Percentiles rank a stretch among this genome's conserved stretches.
These are phyloP conservation scores for Solanum piurae DNA, from an alignment of 257 asterid genomes.

Conservation along the genomic window DNA sequence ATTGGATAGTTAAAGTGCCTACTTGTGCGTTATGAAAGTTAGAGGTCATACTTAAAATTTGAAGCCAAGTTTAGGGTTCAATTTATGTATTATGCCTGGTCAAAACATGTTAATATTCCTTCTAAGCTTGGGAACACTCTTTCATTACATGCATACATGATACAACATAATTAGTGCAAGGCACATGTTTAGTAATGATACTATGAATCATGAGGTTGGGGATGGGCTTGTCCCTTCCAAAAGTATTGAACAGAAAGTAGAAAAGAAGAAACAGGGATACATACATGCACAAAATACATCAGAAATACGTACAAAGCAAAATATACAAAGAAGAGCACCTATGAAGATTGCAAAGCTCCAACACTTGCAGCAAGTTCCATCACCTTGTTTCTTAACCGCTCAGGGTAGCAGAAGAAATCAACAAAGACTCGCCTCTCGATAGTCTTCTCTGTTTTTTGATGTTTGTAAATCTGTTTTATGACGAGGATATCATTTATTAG, in stretches of 20 bases:
- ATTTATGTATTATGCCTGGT: too few species aligned
- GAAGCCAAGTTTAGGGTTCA: too few species aligned
- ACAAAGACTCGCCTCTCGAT: constrained; percentile 84
- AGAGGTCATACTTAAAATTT: too few species aligned
- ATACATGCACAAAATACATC: neutral
- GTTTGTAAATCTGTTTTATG: constrained; percentile 69
- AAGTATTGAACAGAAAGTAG: neutral
- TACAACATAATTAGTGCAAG: neutral
- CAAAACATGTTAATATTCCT: neutral
- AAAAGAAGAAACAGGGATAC: neutral
- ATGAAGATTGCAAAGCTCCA: constrained; percentile 75
- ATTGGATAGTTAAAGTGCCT: too few species aligned
- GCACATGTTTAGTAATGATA: neutral
- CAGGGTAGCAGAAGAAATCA: constrained; percentile 95
- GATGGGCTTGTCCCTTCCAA: neutral
- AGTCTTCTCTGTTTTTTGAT: constrained; percentile 81
- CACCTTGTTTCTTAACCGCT: constrained; percentile 78
- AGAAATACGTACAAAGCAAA: neutral
- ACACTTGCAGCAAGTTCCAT: constrained; percentile 86
- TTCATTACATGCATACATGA: neutral
- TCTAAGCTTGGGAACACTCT: neutral
- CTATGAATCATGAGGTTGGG: neutral
- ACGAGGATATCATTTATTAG: neutral
- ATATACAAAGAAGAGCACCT: neutral
- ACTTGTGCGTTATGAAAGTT: too few species aligned